A percentile compares a stretch with the other conserved stretches of the same genome.
phyloP scores from a whole-genome alignment of 352 stramenopile genomes.

The Globisporangium emineosum region DNA sequence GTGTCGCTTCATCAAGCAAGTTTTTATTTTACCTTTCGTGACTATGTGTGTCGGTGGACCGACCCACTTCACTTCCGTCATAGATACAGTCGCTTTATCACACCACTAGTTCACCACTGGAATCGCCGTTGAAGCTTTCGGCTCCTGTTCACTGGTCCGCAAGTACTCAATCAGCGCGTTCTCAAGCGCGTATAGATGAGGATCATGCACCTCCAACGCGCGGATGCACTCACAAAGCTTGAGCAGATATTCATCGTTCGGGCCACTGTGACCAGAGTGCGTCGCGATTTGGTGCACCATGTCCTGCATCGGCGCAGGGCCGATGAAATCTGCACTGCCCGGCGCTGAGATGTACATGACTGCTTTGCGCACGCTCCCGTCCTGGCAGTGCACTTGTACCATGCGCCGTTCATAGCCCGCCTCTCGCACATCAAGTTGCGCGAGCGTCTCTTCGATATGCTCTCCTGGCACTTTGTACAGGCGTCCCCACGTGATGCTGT shows the following conservation, averaged over 20 bases:
- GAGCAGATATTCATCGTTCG: conserved; percentile 85
- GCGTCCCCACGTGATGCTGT: conserved; percentile 81
- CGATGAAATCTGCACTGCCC: conserved; percentile 83
- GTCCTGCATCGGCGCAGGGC: conserved; percentile 56
- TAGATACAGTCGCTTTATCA: neutral
- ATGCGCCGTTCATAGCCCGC: conserved; percentile 77
- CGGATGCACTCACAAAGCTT: conserved; percentile 82
- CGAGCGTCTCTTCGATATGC: conserved; percentile 69
- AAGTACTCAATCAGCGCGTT: conserved; percentile 61
- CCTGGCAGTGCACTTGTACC: conserved; percentile 75
- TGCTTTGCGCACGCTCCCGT: conserved; percentile 59
- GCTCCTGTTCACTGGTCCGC: conserved; percentile 6
- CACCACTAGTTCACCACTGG: neutral
- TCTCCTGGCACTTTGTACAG: conserved; percentile 84
- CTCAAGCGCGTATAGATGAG: conserved; percentile 73
- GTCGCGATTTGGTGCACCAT: conserved; percentile 84
- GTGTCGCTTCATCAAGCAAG: neutral
- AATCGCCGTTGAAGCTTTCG: neutral
- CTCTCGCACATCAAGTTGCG: conserved; percentile 83
- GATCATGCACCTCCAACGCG: conserved; percentile 64
- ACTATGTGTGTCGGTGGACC: too few relatives aligned
- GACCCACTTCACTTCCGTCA: neutral
- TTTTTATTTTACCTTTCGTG: neutral
- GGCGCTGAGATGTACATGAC: conserved; percentile 85
- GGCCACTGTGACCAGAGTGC: conserved; percentile 59